phyloP scores from a whole-genome alignment of 371 early-diverging fungal species.

The Syncephalis fuscata region DNA sequence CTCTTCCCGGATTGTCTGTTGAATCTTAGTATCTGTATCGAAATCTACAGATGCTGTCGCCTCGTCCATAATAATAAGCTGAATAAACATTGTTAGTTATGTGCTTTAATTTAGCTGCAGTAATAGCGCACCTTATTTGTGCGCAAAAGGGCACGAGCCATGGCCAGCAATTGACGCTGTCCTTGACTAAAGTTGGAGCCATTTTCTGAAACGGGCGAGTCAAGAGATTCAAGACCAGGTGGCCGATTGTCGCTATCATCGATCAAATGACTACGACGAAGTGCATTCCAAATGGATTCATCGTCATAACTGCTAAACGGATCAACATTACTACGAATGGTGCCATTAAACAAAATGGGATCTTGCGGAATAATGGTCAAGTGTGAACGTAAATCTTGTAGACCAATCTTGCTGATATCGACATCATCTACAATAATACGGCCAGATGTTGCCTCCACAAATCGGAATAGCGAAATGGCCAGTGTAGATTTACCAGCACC shows the following conservation, averaged over 20 bases:
- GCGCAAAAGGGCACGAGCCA: constrained; percentile 56
- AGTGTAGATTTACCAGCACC: constrained; percentile 55
- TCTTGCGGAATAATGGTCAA: constrained; percentile 60
- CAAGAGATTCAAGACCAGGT: constrained; percentile 21
- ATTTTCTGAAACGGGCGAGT: constrained; percentile 40
- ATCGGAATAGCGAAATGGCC: constrained; percentile 46
- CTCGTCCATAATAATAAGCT: constrained; percentile 21
- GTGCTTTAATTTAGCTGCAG: not conserved
- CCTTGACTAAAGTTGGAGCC: constrained; percentile 73
- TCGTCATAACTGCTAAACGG: constrained; percentile 28
- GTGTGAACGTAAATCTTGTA: constrained; percentile 37
- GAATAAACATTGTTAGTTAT: not conserved
- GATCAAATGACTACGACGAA: constrained; percentile 24
- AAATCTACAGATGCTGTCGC: constrained; percentile 68
- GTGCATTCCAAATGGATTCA: constrained; percentile 49
- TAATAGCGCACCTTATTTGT: constrained; percentile 3
- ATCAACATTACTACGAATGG: constrained; percentile 41
- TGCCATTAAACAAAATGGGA: constrained; percentile 41
- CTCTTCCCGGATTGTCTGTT: constrained; percentile 48
- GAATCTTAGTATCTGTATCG: constrained; percentile 40
- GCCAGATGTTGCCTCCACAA: constrained; percentile 44
- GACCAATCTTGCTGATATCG: constrained; percentile 40
- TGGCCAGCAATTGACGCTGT: constrained; percentile 63
- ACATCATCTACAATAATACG: constrained; percentile 44
- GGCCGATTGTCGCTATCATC: constrained; percentile 20